Evolutionary conservation across 1,284 basidiomycete genomes (phyloP), one percentile per base, ranked within the genome.

Genomic region (Heterobasidion parviporum): DNA sequence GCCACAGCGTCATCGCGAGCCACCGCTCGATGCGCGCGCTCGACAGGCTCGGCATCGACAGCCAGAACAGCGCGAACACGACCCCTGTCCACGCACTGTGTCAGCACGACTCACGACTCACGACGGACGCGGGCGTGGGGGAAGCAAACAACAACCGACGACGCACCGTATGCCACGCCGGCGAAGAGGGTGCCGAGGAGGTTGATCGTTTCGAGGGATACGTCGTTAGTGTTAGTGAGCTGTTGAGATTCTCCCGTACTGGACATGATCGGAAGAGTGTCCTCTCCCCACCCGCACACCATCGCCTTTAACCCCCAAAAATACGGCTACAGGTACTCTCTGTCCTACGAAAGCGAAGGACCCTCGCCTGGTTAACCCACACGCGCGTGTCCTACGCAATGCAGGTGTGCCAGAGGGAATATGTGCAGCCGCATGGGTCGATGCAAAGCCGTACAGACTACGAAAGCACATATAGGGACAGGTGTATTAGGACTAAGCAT

Each of bases 121-220:
- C 38, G 15, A 41, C 38, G 38, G 15, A 15, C 38, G 15, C 10
- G 15, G 15, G 9, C 15, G 10, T 5, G 38, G 9, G 10, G 38
- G 5, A 5, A 10, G 38, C 15, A 8, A 32, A 35, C 32, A 32
- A 26, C 10, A n/a, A 1, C 20, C 32, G 33, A 51, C 26, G 34
- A 54, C 53, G 45, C 43, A 56, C 56, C 56, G 54, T 59, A 62
- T 20, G 46, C 50, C 53, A 61, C 47, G 60, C 67, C 67, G n/a
- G 64, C 67, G 10, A 64, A 56, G 32, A 68, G 41, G 3, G 59
- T 63, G 7, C 61, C 61, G 53, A 67, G 64, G 14, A 68, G 53
- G 14, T 61, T 50, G 36, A 62, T 59, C 0, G 50, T 45, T 44
- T 61, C 57, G 34, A 59, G 54, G 33, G 53, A 34, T 10, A 50